Base-by-base conservation (phyloP, 495 filamentous ascomycete species). In the Penicillium tannophilum region DNA sequence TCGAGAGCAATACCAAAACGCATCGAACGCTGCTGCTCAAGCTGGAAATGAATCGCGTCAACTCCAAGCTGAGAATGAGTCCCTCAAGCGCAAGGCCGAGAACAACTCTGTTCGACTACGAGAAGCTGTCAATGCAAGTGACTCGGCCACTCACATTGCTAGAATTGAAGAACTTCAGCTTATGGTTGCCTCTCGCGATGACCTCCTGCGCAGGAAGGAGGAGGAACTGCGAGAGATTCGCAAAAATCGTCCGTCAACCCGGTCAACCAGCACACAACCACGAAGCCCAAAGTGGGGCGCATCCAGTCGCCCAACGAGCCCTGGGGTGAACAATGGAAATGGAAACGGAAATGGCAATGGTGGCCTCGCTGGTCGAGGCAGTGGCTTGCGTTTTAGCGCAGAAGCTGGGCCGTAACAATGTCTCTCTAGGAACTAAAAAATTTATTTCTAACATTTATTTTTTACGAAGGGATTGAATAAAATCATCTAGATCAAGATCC, bases 1-100 rank as follows among this genome's bases (percentile, higher is more conserved):
- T 35, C 82, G 86, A 45, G 74, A 79, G 17, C 76, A 82, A 35
- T 92, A 91, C 58, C 86, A 90, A 52, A 74, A 78, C 35, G 85
- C 86, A 1, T 88, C 86, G 14, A 84, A 73, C 16, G 71, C 73
- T 0, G 80, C 79, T 10, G 75, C 71, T 16, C 80, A 85, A 41
- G 70, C 83, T 17, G 68, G 68, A 16, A 72, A 70, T 23, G 84
- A 89, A 69, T 75, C 79, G 39, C 68, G 75, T 11, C 70, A 70
- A n/a, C 75, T 89, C 11, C 66, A 73, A 36, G 65, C 63, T 10
- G 72, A 77, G 39, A 79, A 84, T 35, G 77, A 75, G 23, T 63
- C 68, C 0, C 72, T 89, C 20, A 72, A 76, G 50, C 76, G 72
- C 11, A 80, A 78, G 52, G 83, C 84, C 2, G 67, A 69, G 35